phyloP scores from a whole-genome alignment of 805 yeast genomes.

The Ascoidea tarda region DNA sequence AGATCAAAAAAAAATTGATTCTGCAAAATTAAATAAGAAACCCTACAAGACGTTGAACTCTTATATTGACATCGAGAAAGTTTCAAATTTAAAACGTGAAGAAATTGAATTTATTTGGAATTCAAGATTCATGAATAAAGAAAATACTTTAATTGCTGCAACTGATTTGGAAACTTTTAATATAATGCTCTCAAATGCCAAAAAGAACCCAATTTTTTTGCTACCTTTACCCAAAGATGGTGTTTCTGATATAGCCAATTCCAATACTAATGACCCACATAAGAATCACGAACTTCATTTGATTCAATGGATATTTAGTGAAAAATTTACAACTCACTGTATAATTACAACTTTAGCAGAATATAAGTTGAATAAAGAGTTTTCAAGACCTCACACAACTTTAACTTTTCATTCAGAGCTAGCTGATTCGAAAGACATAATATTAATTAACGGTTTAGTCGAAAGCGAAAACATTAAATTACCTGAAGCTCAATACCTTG shows the following conservation, averaged over 20 bases:
- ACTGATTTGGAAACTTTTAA: conserved; percentile 44
- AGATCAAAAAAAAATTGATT: conserved; percentile 11
- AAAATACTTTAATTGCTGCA: conserved; percentile 50
- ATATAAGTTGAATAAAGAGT: conserved; percentile 80
- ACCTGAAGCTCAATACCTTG: conserved; percentile 64
- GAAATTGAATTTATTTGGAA: conserved; percentile 82
- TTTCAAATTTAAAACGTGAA: conserved; percentile 34
- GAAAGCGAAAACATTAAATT: conserved; percentile 53
- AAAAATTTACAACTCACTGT: conserved; percentile 73
- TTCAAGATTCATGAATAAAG: conserved; percentile 59
- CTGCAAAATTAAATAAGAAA: conserved; percentile 14
- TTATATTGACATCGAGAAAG: conserved; percentile 56
- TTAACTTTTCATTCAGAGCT: conserved; percentile 78
- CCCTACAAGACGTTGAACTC: conserved; percentile 66
- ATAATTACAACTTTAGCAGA: conserved; percentile 86
- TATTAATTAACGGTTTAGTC: conserved; percentile 76
- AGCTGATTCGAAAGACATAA: conserved; percentile 39
- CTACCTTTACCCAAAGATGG: conserved; percentile 67
- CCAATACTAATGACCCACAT: conserved; percentile 22
- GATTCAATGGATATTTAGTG: conserved; percentile 88
- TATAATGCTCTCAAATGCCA: conserved; percentile 50
- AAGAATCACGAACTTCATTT: conserved; percentile 71
- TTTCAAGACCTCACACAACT: conserved; percentile 91
- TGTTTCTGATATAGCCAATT: conserved; percentile 12
- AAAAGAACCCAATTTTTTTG: conserved; percentile 70